Base-by-base conservation (phyloP, 768 basidiomycete species). In the Russula virescens region DNA sequence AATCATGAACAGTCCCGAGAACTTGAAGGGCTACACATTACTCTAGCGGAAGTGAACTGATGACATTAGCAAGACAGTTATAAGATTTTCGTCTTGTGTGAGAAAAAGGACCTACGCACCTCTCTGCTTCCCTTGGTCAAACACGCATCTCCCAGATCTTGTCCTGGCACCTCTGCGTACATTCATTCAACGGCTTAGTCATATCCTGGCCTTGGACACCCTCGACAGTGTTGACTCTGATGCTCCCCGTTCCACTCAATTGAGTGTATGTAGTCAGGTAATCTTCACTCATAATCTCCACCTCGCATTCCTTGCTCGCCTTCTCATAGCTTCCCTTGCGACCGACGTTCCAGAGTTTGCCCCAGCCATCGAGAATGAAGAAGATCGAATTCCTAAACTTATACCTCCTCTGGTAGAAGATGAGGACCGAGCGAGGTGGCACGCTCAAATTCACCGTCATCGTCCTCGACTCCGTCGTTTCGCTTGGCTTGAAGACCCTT, bases 271-370 rank as follows among this genome's bases (percentile, higher is more conserved):
- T 13, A 40, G 49, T 52, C 25, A 25, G 21, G 52, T 19, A 34
- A n/a, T 60, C 45, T 19, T 46, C 55, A 14, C 43, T 26, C 52
- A 54, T 54, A 42, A 54, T 54, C 52, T 54, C 52, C 38, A 54
- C 21, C 13, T 40, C 38, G 23, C 52, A 42, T 1, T 21, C n/a
- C n/a, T 52, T 52, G 34, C 34, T 52, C 35, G n/a, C 19, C 3
- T 21, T n/a, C 3, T 21, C n/a, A 38, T n/a, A 5, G 7, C 50
- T 19, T n/a, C 10, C 28, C 16, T 9, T 19, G 34, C 13, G 21
- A n/a, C 34, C 31, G 18, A 52, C 10, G n/a, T 38, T 38, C 34
- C 19, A 35, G 1, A 38, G n/a, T 52, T 5, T 9, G 25, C 6
- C 13, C 51, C 51, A 35, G 13, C n/a, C 34, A 11, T 52, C 8